Evolutionary conservation across 2,329 filamentous ascomycete genomes (phyloP).

Genomic region (Neofusicoccum kwambonambiense): DNA sequence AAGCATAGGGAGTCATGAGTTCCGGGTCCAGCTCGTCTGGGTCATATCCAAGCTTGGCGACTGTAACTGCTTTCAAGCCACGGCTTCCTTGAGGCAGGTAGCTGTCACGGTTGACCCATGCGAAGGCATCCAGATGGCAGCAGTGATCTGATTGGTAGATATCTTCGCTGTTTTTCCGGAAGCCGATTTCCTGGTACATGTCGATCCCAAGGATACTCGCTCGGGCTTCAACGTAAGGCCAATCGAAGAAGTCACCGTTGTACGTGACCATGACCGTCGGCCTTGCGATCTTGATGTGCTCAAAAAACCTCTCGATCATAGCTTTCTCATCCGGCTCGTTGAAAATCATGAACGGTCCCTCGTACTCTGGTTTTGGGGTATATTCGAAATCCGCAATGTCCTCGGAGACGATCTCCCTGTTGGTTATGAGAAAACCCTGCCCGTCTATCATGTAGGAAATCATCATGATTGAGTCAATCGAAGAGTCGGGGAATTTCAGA

Average conservation of each 20-base stretch:
- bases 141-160: constrained; percentile 96
- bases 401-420: constrained; percentile 94
- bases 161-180: constrained; percentile 91
- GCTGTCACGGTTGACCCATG: constrained; percentile 98
- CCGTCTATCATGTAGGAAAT: constrained; percentile 99
- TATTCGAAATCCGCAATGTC: constrained; percentile 98
- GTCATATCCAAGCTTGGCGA: constrained; percentile 96
- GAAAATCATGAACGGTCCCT: constrained; percentile 94
- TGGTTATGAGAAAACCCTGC: constrained; percentile 95
- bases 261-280: constrained; percentile 99
- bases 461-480: constrained; percentile 99
- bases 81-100: constrained; percentile 96
- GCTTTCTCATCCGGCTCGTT: constrained; percentile 94
- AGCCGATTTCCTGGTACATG: constrained; percentile 98
- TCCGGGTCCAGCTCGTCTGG: constrained; percentile 97
- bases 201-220: constrained; percentile 94
- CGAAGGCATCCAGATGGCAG: constrained; percentile 98
- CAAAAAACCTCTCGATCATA: constrained; percentile 86
- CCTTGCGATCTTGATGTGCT: constrained; percentile 89
- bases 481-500: constrained; percentile 92
- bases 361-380: constrained; percentile 94
- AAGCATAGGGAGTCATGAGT: constrained; percentile 86
- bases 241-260: constrained; percentile 99
- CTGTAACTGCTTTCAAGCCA: constrained; percentile 95
- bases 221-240: constrained; percentile 94